Percentiles rank a stretch among this genome's conserved stretches.
phyloP scores from a whole-genome alignment of 2,329 filamentous ascomycete species.

The Berkeleyomyces rouxiae region DNA sequence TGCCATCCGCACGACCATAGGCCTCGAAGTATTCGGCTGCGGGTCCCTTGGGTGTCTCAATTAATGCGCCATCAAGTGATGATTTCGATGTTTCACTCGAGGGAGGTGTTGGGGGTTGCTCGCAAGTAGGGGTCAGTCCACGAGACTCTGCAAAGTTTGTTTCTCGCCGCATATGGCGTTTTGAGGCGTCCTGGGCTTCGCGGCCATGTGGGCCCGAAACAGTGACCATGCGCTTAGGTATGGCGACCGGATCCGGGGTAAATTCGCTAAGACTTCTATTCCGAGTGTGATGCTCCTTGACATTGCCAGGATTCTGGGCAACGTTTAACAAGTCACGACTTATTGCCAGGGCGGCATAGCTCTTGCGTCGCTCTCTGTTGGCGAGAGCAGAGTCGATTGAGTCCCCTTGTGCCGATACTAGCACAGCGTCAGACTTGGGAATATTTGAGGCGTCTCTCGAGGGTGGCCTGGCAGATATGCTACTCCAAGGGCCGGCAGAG shows the following conservation, averaged over 20 bases:
- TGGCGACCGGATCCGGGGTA: constrained; percentile 51
- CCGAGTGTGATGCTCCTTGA: constrained; percentile 33
- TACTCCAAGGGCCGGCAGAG: constrained; percentile 51
- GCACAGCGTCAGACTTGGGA: constrained; percentile 20
- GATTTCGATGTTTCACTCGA: constrained; percentile 53
- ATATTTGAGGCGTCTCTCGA: background rate
- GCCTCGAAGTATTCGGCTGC: constrained; percentile 53
- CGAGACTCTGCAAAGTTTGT: constrained; percentile 63
- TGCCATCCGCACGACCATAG: constrained; percentile 46
- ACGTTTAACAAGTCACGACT: constrained; percentile 4
- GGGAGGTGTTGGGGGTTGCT: constrained; percentile 61
- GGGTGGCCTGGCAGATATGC: constrained; percentile 21
- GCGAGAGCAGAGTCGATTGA: constrained; percentile 33
- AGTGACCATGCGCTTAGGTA: constrained; percentile 56
- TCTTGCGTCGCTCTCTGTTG: constrained; percentile 39
- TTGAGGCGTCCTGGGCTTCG: constrained; percentile 23
- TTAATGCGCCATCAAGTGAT: constrained; percentile 23
- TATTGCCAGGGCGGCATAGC: constrained; percentile 31
- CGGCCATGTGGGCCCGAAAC: constrained; percentile 46
- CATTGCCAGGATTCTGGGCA: constrained; percentile 8
- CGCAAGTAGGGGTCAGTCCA: constrained; percentile 46
- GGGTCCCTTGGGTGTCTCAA: constrained; percentile 24
- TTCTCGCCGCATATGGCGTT: constrained; percentile 49
- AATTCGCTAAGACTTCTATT: constrained; percentile 86
- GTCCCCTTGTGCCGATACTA: constrained; percentile 35